Evolutionary conservation across 345 rosid genomes (phyloP).

Genomic region (Ricinus communis): DNA sequence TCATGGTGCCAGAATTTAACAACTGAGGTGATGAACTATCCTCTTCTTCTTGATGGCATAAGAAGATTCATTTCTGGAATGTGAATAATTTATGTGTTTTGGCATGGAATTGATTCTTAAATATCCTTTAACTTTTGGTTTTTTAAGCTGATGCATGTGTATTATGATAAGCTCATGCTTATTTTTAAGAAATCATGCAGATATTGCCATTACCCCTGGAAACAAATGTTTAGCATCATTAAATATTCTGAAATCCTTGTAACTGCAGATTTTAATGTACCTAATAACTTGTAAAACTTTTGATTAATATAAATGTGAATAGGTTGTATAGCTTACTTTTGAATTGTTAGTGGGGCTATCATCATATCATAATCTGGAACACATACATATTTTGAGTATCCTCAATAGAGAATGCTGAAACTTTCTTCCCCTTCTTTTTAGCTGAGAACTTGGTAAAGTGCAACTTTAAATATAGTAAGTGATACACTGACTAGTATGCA

Average conservation of each 20-base stretch:
- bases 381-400: not conserved
- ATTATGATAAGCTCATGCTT: not conserved
- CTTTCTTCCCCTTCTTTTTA: conserved; percentile 2
- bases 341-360: not conserved
- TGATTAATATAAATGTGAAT: not conserved
- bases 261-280: not conserved
- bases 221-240: not conserved
- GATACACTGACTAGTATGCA: conserved; percentile 19
- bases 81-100: not conserved
- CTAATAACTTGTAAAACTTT: not conserved
- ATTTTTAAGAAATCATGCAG: not conserved
- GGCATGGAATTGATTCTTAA: not conserved
- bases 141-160: not conserved
- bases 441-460: conserved; percentile 11
- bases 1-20: conserved; percentile 86
- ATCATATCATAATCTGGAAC: not conserved
- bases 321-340: not conserved
- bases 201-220: not conserved
- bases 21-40: conserved; percentile 58
- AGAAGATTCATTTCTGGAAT: conserved; percentile 6
- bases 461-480: conserved; percentile 5
- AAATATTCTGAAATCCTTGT: not conserved
- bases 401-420: conserved; percentile 4
- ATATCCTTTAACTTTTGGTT: conserved; percentile 1
- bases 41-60: conserved; percentile 14